Evolutionary conservation across 257 asterid species (phyloP), one percentile per base, ranked within the genome.

Genomic region (Plantago major): DNA sequence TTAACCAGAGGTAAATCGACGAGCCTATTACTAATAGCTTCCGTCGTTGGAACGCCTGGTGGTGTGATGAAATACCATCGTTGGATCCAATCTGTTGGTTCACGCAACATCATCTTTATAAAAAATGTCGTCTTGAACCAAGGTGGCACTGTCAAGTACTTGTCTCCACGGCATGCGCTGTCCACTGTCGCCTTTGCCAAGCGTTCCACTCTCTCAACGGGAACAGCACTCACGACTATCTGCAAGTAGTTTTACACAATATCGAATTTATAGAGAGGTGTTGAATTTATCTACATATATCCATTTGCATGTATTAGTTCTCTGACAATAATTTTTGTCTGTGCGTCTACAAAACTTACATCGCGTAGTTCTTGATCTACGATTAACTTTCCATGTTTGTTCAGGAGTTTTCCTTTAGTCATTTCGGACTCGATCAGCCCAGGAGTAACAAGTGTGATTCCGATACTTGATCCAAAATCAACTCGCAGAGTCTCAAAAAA

Each of bases 341-440:
- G 26, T 1, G 26, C 26, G 2, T 22, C 26, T 22, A 22, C 26
- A 51, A 33, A 50, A 18, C 95, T 82, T 66, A 86, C 94, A 68
- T 89, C 89, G 22, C 89, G 76, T 78, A 78, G 61, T 5, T 77
- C 83, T 51, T 73, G 80, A 49, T 82, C 86, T 5, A 89, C 79
- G 1, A 72, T 82, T 33, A 74, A 8, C 42, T 38, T 64, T 12
- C 93, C 93, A 1, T 71, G 74, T 69, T 75, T 71, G 62, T 65
- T 64, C 4, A 86, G 67, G 76, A 74, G 72, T 62, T 84, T 89
- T 52, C 95, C 95, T 45, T 77, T 82, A 0, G 95, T 89, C 46
- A 84, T 33, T 79, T 89, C 94, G 0, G 95, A 89, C 70, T 89
- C 97, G 22, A 80, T 54, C 59, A 81, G 69, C 9, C 95, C 95